Base-by-base conservation (phyloP, 2,329 filamentous ascomycete genomes). In the Neospermospora avenae region DNA sequence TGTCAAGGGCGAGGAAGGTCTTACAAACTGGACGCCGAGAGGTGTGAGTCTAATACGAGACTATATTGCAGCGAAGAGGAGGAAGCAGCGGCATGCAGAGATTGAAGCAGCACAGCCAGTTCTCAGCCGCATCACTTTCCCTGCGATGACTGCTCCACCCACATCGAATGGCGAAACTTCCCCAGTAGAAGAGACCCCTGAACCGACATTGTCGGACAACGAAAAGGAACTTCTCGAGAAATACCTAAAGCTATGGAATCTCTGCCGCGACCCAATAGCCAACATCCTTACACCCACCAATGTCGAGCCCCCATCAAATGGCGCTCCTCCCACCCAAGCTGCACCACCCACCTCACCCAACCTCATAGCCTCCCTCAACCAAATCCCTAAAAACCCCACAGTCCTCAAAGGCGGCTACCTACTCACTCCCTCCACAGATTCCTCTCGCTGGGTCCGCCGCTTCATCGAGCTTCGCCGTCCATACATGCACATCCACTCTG, bases 381-480 rank as follows among this genome's bases (percentile, higher is more conserved):
- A 86, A 42, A 84, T 95, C 8, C 83, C 87, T 57, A 96, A 96
- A 75, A 96, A 95, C 67, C 84, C 87, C 1, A 85, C 84, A 45
- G 82, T 95, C 0, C 81, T 96, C 67, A 96, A 96, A 76, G 87
- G 90, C 16, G 93, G 93, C 16, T 96, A 95, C 74, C 83, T 99
- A 16, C 81, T 98, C 45, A 90, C 90, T 2, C 92, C 92, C 0
- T 92, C 92, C 70, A 87, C 86, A 58, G 88, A 90, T 57, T 90
- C 87, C 37, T 89, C 87, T 22, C 85, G 89, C 63, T 99, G 95
- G 95, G 84, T 95, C 28, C 91, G 93, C 68, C 87, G 93, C 44
- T 98, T 96, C 71, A 91, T 97, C 53, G 95, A 99, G 76, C 83
- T 99, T 28, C 85, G 95, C 34, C 84, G 89, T 55, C 95, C 95